These are phyloP conservation scores for Amanita muscaria DNA, from an alignment of 768 basidiomycete genomes.

Conservation along the genomic window DNA sequence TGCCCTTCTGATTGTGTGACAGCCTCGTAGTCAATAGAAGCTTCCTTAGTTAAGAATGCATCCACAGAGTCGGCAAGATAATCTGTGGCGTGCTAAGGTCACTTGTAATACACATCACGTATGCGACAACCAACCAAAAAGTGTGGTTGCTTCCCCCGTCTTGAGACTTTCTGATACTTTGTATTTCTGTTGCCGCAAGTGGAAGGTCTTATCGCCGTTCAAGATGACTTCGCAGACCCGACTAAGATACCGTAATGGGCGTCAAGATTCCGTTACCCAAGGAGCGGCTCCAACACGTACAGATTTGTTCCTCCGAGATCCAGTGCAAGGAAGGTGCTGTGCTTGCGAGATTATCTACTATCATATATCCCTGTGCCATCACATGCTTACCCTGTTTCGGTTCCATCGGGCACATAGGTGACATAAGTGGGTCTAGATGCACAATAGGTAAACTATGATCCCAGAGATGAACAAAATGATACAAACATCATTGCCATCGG, in stretches of 20 bases:
- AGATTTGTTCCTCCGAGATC: constrained; percentile 98
- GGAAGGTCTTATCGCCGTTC: constrained; percentile 85
- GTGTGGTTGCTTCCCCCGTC: constrained; percentile 76
- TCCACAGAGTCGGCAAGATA: constrained; percentile 97
- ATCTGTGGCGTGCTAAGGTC: constrained; percentile 44
- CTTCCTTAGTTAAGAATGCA: constrained; percentile 71
- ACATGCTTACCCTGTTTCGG: constrained; percentile 74
- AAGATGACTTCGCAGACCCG: constrained; percentile 92
- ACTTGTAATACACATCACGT: neutral
- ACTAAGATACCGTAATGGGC: constrained; percentile 28
- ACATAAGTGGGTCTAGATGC: constrained; percentile 79
- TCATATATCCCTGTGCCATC: neutral
- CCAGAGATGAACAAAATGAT: neutral
- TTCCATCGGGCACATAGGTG: constrained; percentile 89
- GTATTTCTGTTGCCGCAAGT: constrained; percentile 91
- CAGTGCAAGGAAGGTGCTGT: constrained; percentile 88
- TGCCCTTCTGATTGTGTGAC: constrained; percentile 16
- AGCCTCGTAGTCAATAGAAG: constrained; percentile 35
- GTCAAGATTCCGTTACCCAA: neutral
- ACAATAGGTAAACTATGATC: constrained; percentile 6
- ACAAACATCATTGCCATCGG: constrained; percentile 90
- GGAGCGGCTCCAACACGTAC: constrained; percentile 39
- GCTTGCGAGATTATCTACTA: constrained; percentile 3
- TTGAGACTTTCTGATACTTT: constrained; percentile 91
- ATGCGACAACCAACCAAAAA: constrained; percentile 59